Percentiles rank a stretch among this genome's conserved stretches.
These are phyloP conservation scores for Aspergillus novoparasiticus DNA, from an alignment of 2,329 filamentous ascomycete species.

Conservation along the genomic window DNA sequence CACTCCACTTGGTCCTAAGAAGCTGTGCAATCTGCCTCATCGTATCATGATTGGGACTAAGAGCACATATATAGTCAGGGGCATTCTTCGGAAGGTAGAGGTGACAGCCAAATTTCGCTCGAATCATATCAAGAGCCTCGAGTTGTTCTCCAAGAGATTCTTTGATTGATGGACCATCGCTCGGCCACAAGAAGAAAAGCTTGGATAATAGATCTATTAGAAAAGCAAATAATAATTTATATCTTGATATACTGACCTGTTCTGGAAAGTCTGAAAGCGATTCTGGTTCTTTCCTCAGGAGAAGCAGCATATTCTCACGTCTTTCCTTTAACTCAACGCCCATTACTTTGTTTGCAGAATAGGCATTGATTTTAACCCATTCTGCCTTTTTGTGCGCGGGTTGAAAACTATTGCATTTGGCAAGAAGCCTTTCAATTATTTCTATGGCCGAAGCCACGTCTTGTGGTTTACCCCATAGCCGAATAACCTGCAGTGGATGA, in stretches of 20 bases:
- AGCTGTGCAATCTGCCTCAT: constrained; percentile 40
- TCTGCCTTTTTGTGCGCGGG: constrained; percentile 19
- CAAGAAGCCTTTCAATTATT: constrained; percentile 21
- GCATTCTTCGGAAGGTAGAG: constrained; percentile 41
- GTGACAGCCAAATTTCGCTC: constrained; percentile 42
- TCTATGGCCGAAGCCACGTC: constrained; percentile 28
- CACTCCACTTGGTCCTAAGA: constrained; percentile 32
- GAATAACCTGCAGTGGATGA: constrained; percentile 23
- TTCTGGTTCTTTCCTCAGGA: constrained; percentile 31
- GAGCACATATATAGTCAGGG: constrained; percentile 33
- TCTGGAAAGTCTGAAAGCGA: constrained; percentile 25
- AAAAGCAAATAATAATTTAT: neutral
- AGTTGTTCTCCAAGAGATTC: constrained; percentile 45
- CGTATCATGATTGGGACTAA: constrained; percentile 34
- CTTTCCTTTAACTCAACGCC: constrained; percentile 25
- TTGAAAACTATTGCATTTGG: constrained; percentile 17
- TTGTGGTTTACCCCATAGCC: constrained; percentile 29
- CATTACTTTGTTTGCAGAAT: constrained; percentile 29
- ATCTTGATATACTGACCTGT: constrained; percentile 22
- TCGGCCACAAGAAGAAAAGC: constrained; percentile 51
- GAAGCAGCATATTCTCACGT: constrained; percentile 25
- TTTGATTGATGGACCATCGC: constrained; percentile 42
- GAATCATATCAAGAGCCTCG: constrained; percentile 50
- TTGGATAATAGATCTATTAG: constrained; percentile 15
- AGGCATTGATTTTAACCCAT: constrained; percentile 28